A percentile compares a stretch with the other conserved stretches of the same genome.
Conservation (phyloP, 2,329 filamentous ascomycete genomes). For the Colletotrichum plurivorum region DNA sequence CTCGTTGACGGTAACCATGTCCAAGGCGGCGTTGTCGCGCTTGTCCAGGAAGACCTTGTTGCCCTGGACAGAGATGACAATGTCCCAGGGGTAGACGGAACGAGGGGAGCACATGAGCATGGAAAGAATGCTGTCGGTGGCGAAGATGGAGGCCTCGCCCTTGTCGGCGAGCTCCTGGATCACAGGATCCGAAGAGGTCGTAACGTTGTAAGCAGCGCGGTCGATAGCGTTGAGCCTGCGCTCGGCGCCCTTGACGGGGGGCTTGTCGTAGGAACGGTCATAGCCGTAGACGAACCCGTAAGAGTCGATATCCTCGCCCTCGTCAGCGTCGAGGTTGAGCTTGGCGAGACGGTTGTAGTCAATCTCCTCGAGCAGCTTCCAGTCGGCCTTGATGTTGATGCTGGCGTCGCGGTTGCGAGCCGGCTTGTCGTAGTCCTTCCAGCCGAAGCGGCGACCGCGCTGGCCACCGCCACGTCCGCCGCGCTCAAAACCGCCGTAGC, state of each 20-base stretch:
- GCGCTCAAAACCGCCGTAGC: conserved; percentile 77
- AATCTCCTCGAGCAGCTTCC: conserved; percentile 97
- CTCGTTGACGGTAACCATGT: conserved; percentile 99
- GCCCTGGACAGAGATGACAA: conserved; percentile 92
- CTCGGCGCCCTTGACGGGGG: conserved; percentile 89
- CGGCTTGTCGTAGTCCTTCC: conserved; percentile 99
- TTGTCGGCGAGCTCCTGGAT: conserved; percentile 98
- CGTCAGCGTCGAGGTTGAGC: conserved; percentile 94
- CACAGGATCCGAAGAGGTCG: conserved; percentile 94
- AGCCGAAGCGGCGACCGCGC: conserved; percentile 90
- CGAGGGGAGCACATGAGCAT: conserved; percentile 99
- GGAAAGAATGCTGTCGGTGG: conserved; percentile 95
- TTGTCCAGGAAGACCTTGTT: conserved; percentile 99
- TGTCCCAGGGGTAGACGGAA: conserved; percentile 98
- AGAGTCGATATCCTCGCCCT: conserved; percentile 93
- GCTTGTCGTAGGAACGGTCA: conserved; percentile 95
- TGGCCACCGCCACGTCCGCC: conserved; percentile 80
- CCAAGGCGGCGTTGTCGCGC: conserved; percentile 92
- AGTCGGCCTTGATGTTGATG: conserved; percentile 95
- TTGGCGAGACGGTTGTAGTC: conserved; percentile 96
- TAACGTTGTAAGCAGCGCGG: conserved; percentile 97
- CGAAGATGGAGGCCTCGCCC: conserved; percentile 96
- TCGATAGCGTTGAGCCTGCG: conserved; percentile 90
- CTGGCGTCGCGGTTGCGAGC: conserved; percentile 95
- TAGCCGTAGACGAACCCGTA: conserved; percentile 99